Conservation (phyloP, 805 yeast genomes). For the Cyberlindnera mrakii region DNA sequence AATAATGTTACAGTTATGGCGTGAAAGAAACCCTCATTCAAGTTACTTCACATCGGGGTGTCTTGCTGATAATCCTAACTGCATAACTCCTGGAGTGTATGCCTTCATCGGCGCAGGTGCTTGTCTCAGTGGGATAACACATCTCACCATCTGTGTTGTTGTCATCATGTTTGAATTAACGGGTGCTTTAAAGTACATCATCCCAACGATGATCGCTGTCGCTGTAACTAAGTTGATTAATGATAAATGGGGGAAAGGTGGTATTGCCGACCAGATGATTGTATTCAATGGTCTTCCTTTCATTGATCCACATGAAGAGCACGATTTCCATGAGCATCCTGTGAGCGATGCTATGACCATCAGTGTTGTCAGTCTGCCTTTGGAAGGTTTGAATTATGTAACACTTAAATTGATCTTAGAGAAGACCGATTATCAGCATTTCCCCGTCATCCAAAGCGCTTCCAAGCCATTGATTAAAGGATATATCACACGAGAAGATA, state of each 20-base stretch:
- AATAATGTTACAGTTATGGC: constrained; percentile 50
- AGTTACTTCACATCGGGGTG: constrained; percentile 31
- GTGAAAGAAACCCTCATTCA: constrained; percentile 33
- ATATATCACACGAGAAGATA: constrained; percentile 37
- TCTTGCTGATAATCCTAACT: constrained; percentile 35
- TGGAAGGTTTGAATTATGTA: constrained; percentile 27
- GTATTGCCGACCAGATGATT: constrained; percentile 96
- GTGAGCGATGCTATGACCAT: constrained; percentile 61
- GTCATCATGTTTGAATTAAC: constrained; percentile 94
- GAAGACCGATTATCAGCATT: constrained; percentile 37
- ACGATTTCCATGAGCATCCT: constrained; percentile 40
- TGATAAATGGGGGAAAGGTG: constrained; percentile 73
- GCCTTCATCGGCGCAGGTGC: constrained; percentile 97
- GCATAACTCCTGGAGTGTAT: constrained; percentile 90
- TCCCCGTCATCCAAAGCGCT: constrained; percentile 45
- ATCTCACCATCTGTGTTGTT: constrained; percentile 86
- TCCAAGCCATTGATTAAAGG: constrained; percentile 38
- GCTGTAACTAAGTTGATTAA: constrained; percentile 79
- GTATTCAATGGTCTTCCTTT: constrained; percentile 81
- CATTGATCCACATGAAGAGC: constrained; percentile 67
- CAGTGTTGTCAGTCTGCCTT: constrained; percentile 33
- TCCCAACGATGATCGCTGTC: constrained; percentile 95
- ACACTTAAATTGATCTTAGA: constrained; percentile 30
- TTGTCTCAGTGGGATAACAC: constrained; percentile 89
- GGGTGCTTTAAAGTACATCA: constrained; percentile 85